Percentiles rank a stretch among this genome's conserved stretches.
Evolutionary conservation across 2,329 filamentous ascomycete species (phyloP).

Genomic region (Colletotrichum tofieldiae): DNA sequence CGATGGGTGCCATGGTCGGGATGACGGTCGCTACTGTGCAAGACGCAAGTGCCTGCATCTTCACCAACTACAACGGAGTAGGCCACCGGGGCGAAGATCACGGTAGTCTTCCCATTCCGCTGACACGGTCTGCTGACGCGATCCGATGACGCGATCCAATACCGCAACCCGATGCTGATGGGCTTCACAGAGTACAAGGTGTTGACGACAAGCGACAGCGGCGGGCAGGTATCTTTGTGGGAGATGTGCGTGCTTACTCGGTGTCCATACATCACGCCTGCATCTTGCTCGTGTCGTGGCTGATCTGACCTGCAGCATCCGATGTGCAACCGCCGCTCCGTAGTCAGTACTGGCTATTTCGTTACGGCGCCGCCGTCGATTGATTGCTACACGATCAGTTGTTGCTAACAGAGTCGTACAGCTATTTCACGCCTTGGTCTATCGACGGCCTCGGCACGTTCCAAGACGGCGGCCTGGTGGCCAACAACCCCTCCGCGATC

Average conservation of each 20-base stretch:
- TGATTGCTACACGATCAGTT: not conserved
- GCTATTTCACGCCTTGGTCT: conserved; percentile 24
- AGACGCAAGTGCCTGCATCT: conserved; percentile 19
- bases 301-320: conserved; percentile 1
- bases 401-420: not conserved
- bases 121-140: not conserved
- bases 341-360: not conserved
- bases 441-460: conserved; percentile 40
- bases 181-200: not conserved
- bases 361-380: not conserved
- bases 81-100: not conserved
- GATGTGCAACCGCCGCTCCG: conserved; percentile 1
- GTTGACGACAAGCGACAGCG: not conserved
- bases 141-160: not conserved
- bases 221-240: not conserved
- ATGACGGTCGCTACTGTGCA: conserved; percentile 21
- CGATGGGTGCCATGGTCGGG: conserved; percentile 6
- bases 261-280: not conserved
- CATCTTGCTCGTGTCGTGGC: not conserved
- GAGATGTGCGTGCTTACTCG: not conserved
- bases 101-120: not conserved
- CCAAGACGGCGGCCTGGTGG: conserved; percentile 45
- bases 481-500: conserved; percentile 46
- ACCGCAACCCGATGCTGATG: not conserved
- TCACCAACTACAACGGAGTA: conserved; percentile 29